A percentile compares a stretch with the other conserved stretches of the same genome.
Conservation (phyloP, 257 asterid genomes). For the Fraxinus pennsylvanica region DNA sequence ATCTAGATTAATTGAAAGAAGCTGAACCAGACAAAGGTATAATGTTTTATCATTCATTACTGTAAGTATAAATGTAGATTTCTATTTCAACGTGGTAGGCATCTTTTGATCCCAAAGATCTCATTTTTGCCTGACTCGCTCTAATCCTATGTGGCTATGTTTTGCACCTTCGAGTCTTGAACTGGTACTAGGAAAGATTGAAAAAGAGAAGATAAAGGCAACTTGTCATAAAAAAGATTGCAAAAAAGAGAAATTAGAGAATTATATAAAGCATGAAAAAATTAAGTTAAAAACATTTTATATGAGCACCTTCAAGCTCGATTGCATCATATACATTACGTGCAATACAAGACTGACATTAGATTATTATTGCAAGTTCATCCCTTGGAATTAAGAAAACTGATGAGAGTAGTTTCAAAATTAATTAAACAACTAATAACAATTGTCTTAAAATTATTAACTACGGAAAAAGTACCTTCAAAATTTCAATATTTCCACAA, state of each 20-base stretch:
- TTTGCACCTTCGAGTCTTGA: no score
- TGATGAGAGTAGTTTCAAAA: constrained; percentile 7
- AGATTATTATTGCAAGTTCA: constrained; percentile 11
- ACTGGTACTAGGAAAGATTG: no score
- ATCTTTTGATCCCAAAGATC: not conserved
- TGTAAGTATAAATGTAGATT: not conserved
- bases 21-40: no score
- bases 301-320: constrained; percentile 8
- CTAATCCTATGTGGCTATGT: no score
- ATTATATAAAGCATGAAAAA: not conserved
- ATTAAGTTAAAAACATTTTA: not conserved
- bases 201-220: no score
- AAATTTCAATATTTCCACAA: constrained; percentile 70
- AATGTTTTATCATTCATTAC: no score
- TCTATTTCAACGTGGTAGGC: not conserved
- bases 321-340: constrained; percentile 1
- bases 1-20: no score
- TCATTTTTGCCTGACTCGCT: not conserved
- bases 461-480: constrained; percentile 57
- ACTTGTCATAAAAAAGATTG: not conserved
- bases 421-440: constrained; percentile 13
- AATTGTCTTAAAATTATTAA: not conserved
- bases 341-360: constrained; percentile 9
- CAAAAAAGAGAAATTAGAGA: not conserved
- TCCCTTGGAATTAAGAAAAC: constrained; percentile 6